Evolutionary conservation across 352 stramenopile genomes (phyloP).

Genomic region (Pythium brachiatum): DNA sequence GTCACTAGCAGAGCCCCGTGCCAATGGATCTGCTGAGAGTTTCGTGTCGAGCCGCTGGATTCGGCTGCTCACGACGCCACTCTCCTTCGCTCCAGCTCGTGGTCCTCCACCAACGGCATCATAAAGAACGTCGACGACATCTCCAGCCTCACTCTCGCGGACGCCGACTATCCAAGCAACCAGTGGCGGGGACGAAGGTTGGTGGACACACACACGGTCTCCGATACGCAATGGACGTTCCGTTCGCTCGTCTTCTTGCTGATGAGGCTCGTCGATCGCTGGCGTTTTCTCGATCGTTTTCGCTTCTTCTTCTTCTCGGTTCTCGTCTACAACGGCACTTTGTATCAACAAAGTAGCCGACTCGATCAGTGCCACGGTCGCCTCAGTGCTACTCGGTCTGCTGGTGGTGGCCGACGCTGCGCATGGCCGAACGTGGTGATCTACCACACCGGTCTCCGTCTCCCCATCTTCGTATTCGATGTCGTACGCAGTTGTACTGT

Average conservation of each 20-base stretch:
- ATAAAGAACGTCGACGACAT: constrained; percentile 1
- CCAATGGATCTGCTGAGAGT: neutral
- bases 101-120: neutral
- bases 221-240: neutral
- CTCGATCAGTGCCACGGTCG: neutral
- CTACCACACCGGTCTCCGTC: constrained; percentile 25
- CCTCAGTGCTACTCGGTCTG: neutral
- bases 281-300: no score
- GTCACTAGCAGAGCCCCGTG: no score
- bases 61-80: neutral
- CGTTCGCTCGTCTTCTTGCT: neutral
- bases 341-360: neutral
- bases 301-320: no score
- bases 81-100: neutral
- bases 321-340: no score
- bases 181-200: neutral
- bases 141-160: neutral
- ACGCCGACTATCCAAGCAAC: neutral
- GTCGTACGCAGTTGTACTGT: constrained; percentile 21
- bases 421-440: neutral
- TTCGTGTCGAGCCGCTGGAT: neutral
- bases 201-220: constrained; percentile 6
- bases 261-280: neutral
- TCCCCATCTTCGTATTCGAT: constrained; percentile 31
- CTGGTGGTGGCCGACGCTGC: neutral